Percentiles rank a stretch among this genome's conserved stretches.
Conservation (phyloP, 2,329 filamentous ascomycete genomes). For the Septoria linicola region DNA sequence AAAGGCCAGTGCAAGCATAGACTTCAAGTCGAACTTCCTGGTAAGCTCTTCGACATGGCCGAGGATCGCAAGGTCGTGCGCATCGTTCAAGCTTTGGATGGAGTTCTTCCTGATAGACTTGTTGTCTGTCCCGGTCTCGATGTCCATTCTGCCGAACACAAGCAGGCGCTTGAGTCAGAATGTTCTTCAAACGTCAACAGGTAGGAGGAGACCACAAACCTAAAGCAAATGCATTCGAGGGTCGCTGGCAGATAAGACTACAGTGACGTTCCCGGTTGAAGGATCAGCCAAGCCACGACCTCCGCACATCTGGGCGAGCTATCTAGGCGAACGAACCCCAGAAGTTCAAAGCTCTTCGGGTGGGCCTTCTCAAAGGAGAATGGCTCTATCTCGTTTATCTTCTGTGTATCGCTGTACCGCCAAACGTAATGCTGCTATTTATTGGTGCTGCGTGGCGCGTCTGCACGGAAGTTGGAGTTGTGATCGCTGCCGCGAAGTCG, state of each 20-base stretch:
- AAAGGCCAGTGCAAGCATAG: slow-evolving; percentile 59
- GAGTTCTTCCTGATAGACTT: slow-evolving; percentile 11
- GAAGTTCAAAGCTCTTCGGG: slow-evolving; percentile 5
- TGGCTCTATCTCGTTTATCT: slow-evolving; percentile 14
- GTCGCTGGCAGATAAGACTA: not conserved
- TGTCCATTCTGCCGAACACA: slow-evolving; percentile 9
- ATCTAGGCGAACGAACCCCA: not conserved
- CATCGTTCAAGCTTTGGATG: slow-evolving; percentile 35
- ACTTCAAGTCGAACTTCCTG: slow-evolving; percentile 55
- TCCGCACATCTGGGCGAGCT: slow-evolving; percentile 10
- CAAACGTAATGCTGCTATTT: slow-evolving; percentile 4
- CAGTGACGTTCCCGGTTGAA: not conserved
- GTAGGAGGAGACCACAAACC: not conserved
- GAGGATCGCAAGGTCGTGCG: slow-evolving; percentile 43
- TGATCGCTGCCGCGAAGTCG: not conserved
- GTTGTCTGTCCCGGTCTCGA: slow-evolving; percentile 8
- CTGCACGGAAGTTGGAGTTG: no score
- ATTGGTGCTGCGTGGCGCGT: not conserved
- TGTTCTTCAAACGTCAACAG: not conserved
- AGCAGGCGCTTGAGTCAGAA: not conserved
- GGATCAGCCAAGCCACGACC: slow-evolving; percentile 14
- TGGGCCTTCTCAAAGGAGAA: slow-evolving; percentile 12
- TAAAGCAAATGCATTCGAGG: slow-evolving; percentile 2
- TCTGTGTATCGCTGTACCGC: not conserved
- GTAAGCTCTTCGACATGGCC: slow-evolving; percentile 46